Conservation (phyloP, 179 eudicot species). For the Heliamphora pulchella region DNA sequence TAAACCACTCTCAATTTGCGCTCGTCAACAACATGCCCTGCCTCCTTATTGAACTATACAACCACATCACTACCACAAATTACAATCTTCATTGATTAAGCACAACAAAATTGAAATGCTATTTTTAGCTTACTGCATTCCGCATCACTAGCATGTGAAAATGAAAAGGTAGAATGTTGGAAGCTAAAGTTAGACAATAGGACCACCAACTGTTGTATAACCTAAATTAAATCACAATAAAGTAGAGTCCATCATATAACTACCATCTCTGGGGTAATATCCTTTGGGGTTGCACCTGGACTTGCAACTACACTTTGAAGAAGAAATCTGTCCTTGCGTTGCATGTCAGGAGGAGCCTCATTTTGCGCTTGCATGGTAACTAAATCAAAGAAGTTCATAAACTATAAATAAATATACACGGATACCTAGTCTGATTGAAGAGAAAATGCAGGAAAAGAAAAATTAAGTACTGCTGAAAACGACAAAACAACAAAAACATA, state of each 20-base stretch:
- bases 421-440: too few relatives aligned
- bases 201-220: too few relatives aligned
- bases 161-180: too few relatives aligned
- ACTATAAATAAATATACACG: background rate
- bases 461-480: too few relatives aligned
- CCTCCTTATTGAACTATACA: constrained; percentile 37
- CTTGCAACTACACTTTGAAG: constrained; percentile 46
- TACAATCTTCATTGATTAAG: too few relatives aligned
- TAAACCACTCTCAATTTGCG: constrained; percentile 31
- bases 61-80: constrained; percentile 18
- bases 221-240: too few relatives aligned
- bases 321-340: constrained; percentile 54
- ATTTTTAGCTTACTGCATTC: too few relatives aligned
- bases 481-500: too few relatives aligned
- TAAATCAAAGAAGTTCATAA: constrained; percentile 12
- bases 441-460: background rate
- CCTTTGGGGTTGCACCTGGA: constrained; percentile 35
- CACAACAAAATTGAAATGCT: too few relatives aligned
- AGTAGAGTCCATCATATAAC: background rate
- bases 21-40: constrained; percentile 33
- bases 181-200: too few relatives aligned
- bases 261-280: constrained; percentile 46
- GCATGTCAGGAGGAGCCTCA: constrained; percentile 46
- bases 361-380: constrained; percentile 57
- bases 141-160: too few relatives aligned